Evolutionary conservation across 345 rosid genomes (phyloP), one percentile per base, ranked within the genome.

Genomic region (Gossypium anomalum): DNA sequence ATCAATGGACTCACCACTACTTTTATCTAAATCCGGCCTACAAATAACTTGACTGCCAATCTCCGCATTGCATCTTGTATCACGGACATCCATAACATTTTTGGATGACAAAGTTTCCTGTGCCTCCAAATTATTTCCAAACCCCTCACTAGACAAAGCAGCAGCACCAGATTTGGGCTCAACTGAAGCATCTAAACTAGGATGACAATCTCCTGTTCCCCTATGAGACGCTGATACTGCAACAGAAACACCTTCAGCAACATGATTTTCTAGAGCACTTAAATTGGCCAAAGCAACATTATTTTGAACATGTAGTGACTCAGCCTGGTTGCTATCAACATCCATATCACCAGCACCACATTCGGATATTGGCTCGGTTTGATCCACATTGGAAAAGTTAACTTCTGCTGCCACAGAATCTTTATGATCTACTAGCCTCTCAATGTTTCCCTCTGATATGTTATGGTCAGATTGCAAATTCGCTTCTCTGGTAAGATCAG

Each of bases 361-460:
- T 67, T 78, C 80, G 1, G 65, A 75, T 63, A 55, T 75, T 48
- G 67, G 64, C 71, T 68, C 78, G 19, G 81, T 65, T 69, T 51
- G 73, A 60, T 69, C 79, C 69, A 76, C 78, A 84, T 80, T 77
- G 76, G 80, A 73, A 69, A 61, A 78, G 53, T 68, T 63, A 49
- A 72, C 69, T 71, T 82, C 78, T 45, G 67, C 80, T 67, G 74
- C 81, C 79, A 77, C 76, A 8, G 80, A 76, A 49, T 71, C 83
- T 64, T 72, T 77, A 65, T 72, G 70, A 77, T 68, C 80, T 62
- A 52, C 64, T 38, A 79, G 59, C 10, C 19, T 51, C 63, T 62
- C 87, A 74, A 76, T 72, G n/a, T 77, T 82, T 43, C 73, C 85
- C 67, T 83, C 85, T 45, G 85, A 77, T 73, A 38, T 70, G 72